Base-by-base conservation (phyloP, 768 basidiomycete genomes). In the Leccinellum rugosiceps region DNA sequence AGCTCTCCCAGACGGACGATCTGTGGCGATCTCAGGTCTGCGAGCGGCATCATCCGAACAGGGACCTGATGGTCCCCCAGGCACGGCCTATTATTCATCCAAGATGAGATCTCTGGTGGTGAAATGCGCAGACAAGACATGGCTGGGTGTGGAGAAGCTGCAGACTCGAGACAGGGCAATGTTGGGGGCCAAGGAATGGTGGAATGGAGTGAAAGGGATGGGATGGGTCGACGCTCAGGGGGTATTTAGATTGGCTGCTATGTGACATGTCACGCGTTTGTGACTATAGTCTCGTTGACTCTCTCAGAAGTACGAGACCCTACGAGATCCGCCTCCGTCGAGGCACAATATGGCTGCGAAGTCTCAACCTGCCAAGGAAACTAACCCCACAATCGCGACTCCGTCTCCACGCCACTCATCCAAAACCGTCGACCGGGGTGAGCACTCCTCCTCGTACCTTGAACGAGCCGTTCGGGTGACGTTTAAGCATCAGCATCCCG, bases 161-260 rank as follows among this genome's bases (percentile, higher is more conserved):
- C 85, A 88, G 65, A 82, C 84, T 58, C 84, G 87, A 60, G 83
- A 83, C 53, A 80, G 81, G 61, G 72, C 76, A 25, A 68, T 81
- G 63, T 59, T 90, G 58, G 66, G 65, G 14, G 86, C 84, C 3
- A 80, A 75, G 58, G 85, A 86, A 51, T 94, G 89, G 86, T 92
- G 89, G 89, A 91, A 90, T 67, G 91, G 92, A 2, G 73, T 84
- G 13, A 71, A 67, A 23, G 67, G 75, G 10, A 55, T 71, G 50
- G 71, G 72, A 6, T 61, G 66, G 64, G 68, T 63, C 17, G 7
- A 58, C 32, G 62, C 35, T 38, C 35, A 61, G 3, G 68, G 54
- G 13, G 15, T 43, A 23, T 66, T 69, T 35, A 55, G 45, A 38
- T 57, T 65, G 8, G 17, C 15, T 38, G 17, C 35, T 38, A 17